Conservation (phyloP, 2,329 filamentous ascomycete species). For the Elsinoe batatas region DNA sequence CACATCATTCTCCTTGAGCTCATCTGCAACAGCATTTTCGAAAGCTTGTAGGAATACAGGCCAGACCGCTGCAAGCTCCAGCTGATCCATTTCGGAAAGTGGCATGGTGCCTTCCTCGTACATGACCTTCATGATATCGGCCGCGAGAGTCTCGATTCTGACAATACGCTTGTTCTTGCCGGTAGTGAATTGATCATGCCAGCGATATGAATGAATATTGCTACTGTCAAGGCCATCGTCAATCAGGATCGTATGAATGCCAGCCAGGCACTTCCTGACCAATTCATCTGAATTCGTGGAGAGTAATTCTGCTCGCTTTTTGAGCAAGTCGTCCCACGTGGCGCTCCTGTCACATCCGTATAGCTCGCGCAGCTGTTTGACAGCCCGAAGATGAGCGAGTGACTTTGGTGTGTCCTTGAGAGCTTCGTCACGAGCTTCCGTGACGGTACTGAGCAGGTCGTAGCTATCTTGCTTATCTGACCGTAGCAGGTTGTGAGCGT, state of each 20-base stretch:
- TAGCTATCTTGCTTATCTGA: conserved; percentile 39
- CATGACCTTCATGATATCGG: conserved; percentile 47
- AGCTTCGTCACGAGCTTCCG: conserved; percentile 62
- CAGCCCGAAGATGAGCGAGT: conserved; percentile 60
- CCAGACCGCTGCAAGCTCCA: conserved; percentile 27
- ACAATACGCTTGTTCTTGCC: conserved; percentile 63
- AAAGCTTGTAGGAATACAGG: conserved; percentile 42
- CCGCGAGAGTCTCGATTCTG: conserved; percentile 64
- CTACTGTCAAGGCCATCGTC: conserved; percentile 61
- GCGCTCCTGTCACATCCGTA: conserved; percentile 48
- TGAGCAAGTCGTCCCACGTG: conserved; percentile 50
- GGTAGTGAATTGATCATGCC: conserved; percentile 56
- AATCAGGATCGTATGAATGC: conserved; percentile 65
- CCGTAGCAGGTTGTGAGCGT: conserved; percentile 59
- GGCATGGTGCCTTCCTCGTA: conserved; percentile 24
- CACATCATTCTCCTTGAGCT: conserved; percentile 56
- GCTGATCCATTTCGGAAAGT: conserved; percentile 22
- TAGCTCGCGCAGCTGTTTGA: conserved; percentile 55
- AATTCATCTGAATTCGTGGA: conserved; percentile 43
- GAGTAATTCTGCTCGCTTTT: conserved; percentile 39
- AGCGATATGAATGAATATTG: conserved; percentile 49
- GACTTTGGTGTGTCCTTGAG: conserved; percentile 52
- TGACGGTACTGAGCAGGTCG: conserved; percentile 54
- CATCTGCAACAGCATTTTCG: conserved; percentile 42
- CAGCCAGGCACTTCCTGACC: conserved; percentile 54